Base-by-base conservation (phyloP, 2,329 filamentous ascomycete genomes). In the Dichotomopilus funicola region DNA sequence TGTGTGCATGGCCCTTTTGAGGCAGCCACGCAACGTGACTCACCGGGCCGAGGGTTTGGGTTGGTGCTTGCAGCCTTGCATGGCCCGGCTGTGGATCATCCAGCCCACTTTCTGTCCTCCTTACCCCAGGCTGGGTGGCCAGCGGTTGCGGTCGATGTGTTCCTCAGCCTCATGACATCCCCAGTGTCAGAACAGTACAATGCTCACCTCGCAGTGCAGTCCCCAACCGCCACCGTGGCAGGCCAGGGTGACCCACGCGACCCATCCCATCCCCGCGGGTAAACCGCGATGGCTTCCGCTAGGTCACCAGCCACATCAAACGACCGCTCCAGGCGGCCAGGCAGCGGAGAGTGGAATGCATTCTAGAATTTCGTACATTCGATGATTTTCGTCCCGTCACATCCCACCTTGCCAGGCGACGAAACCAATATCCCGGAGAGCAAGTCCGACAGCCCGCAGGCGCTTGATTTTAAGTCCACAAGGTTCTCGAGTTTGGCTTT, bases 11-110 rank as follows among this genome's bases (percentile, higher is more conserved):
- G 44, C 13, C 42, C 12, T 31, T 48, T 33, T 37, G 57, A 59
- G 57, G 57, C 57, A 55, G 55, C 54, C 57, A 48, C 38, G 37
- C 19, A 13, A 8, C 43, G 38, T 57, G 57, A 59, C 53, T 59
- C 57, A 59, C 42, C 19, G 36, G 47, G 50, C 7, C 46, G 31
- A 42, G 33, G 46, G 49, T 51, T 54, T 46, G 41, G 56, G 49
- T 53, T 46, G 37, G 45, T 44, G 36, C 50, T 31, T 45, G 49
- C 35, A 49, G 46, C 46, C 49, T 50, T 56, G 54, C 46, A 31
- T 19, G 13, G 2, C 31, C 31, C n/a, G n/a, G 10, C 42, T 13
- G 41, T 11, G 33, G 40, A 46, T 12, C 11, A 7, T 35, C 19
- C 27, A 7, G 38, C 52, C 52, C 19, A 27, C 19, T 27, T 27